Base-by-base conservation (phyloP, 2,329 filamentous ascomycete species). In the Botrytis galanthina region DNA sequence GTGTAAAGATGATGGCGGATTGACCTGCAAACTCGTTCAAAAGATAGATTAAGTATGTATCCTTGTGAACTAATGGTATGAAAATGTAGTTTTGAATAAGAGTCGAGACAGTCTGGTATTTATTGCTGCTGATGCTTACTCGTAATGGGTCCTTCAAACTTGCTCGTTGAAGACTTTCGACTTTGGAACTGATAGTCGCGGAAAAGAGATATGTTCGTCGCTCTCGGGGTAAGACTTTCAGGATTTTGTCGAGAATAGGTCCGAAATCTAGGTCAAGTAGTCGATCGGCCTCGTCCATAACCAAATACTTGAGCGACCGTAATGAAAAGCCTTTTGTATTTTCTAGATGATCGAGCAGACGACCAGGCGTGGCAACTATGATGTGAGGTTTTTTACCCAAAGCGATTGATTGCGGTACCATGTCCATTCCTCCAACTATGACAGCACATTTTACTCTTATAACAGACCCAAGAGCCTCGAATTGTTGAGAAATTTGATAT, bases 261-360 rank as follows among this genome's bases (percentile, higher is more conserved):
- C 95, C 95, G 78, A 98, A 98, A 82, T 98, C 95, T 81, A 98
- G 91, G 80, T 99, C 96, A 2, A 98, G 88, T 16, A 98, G 87
- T 74, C 95, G 87, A 82, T 98, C 95, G 37, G 95, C 95, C 84
- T 98, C 95, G 80, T 98, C 95, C 89, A 98, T 94, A 75, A 98
- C 95, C 5, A 98, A 86, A 80, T 95, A 97, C 80, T 95, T 95
- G 54, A 98, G 85, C 6, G 88, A 87, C 44, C 92, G 89, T 67
- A 98, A 84, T 2, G 92, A 95, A 83, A 99, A 98, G 18, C 96
- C 95, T 82, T 97, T 98, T 3, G 96, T 99, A 83, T 97, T 97
- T 81, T 98, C 94, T 14, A 98, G 85, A 79, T 99, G 96, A 79
- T 98, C 96, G 7, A 98, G 86, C 35, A 98, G 85, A 73, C 95